Conservation (phyloP, 345 rosid species). For the Viola odorata region DNA sequence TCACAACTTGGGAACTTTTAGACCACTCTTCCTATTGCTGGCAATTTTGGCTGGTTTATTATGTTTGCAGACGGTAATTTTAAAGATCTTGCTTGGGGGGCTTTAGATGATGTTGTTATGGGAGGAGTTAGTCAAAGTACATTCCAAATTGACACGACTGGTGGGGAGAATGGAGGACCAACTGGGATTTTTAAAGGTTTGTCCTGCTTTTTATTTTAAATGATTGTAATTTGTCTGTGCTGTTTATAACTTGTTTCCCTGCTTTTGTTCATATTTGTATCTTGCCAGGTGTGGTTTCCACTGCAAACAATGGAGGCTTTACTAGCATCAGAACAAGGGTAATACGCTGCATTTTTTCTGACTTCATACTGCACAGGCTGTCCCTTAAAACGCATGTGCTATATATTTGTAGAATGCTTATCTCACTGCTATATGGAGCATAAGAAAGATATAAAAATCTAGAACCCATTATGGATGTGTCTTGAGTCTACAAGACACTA, state of each 20-base stretch:
- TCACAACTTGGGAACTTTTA: too few species aligned
- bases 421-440: neutral
- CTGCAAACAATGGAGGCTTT: slow-evolving; percentile 92
- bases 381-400: neutral
- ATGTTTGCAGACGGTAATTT: slow-evolving; percentile 43
- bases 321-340: slow-evolving; percentile 84
- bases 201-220: slow-evolving; percentile 9
- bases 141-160: slow-evolving; percentile 50
- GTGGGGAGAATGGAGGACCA: slow-evolving; percentile 74
- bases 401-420: neutral
- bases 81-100: slow-evolving; percentile 89
- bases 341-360: slow-evolving; percentile 15
- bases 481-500: too few species aligned
- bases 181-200: slow-evolving; percentile 75
- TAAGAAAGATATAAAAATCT: too few species aligned
- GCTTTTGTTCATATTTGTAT: slow-evolving; percentile 1
- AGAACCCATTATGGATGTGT: too few species aligned
- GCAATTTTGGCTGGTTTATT: too few species aligned
- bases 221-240: slow-evolving; percentile 1
- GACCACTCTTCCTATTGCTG: too few species aligned
- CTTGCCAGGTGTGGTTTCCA: slow-evolving; percentile 69
- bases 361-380: neutral
- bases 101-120: slow-evolving; percentile 97
- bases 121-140: slow-evolving; percentile 92
- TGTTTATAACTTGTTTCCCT: neutral